phyloP scores from a whole-genome alignment of 345 rosid genomes.

The Citrus unshiu region DNA sequence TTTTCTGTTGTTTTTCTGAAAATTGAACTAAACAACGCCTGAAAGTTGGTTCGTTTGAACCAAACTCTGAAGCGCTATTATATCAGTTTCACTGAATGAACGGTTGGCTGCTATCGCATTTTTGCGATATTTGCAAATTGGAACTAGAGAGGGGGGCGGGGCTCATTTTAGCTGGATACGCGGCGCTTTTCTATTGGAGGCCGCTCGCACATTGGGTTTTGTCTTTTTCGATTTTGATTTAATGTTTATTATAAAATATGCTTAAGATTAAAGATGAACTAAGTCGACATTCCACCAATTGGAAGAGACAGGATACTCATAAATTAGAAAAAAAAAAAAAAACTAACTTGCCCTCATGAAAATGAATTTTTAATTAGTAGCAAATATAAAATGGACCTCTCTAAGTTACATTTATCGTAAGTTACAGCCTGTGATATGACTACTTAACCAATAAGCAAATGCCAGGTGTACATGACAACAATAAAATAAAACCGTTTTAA shows the following conservation, averaged over 20 bases:
- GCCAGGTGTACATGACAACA: no score
- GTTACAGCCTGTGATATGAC: no score
- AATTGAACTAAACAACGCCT: neutral
- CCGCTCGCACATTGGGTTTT: neutral
- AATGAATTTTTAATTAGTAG: no score
- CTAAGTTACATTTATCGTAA: no score
- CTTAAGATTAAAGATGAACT: neutral
- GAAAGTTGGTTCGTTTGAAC: neutral
- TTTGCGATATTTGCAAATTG: neutral
- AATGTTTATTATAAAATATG: neutral
- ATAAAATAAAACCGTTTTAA: no score
- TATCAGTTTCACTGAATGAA: constrained; percentile 17
- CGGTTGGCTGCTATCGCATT: constrained; percentile 29
- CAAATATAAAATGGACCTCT: no score
- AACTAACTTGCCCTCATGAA: no score
- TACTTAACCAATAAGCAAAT: no score
- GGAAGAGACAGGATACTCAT: no score
- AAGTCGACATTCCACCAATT: neutral
- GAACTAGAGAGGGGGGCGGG: neutral
- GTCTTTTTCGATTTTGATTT: neutral
- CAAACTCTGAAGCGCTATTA: neutral
- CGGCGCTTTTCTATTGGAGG: neutral
- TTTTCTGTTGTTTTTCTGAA: neutral
- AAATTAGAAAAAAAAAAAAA: no score
- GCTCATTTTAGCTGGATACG: neutral